Evolutionary conservation across 2,329 filamentous ascomycete species (phyloP).

Genomic region (Albifimbria verrucaria): DNA sequence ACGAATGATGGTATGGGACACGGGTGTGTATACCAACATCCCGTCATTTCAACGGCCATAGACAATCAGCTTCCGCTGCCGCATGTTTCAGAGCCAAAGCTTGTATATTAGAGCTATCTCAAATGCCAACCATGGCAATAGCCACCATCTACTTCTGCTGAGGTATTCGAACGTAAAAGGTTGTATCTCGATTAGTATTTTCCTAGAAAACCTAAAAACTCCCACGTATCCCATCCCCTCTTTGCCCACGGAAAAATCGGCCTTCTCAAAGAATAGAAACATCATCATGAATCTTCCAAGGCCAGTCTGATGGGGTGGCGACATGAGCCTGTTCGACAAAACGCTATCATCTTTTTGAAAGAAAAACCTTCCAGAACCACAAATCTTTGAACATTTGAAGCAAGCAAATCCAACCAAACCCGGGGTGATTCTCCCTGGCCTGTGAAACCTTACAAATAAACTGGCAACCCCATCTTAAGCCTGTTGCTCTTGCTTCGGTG

Average conservation of each 20-base stretch:
- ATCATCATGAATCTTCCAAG: not conserved
- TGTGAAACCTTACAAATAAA: too few species aligned
- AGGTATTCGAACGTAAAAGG: not conserved
- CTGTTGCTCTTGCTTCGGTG: slow-evolving; percentile 8
- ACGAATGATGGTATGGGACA: slow-evolving; percentile 59
- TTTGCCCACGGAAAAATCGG: not conserved
- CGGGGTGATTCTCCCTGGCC: too few species aligned
- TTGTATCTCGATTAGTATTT: not conserved
- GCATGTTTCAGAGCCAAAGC: too few species aligned
- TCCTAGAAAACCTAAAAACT: not conserved
- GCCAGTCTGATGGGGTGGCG: not conserved
- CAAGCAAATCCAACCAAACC: too few species aligned
- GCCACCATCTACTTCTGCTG: too few species aligned
- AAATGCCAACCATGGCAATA: too few species aligned
- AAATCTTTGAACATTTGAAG: too few species aligned
- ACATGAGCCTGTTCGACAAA: not conserved
- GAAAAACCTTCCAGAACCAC: too few species aligned
- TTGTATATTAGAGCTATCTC: too few species aligned
- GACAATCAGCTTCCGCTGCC: too few species aligned
- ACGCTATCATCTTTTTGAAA: too few species aligned
- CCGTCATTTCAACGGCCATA: not conserved
- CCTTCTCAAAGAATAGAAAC: not conserved
- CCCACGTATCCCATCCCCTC: not conserved
- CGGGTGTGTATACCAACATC: slow-evolving; percentile 28
- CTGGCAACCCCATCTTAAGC: too few species aligned